These are phyloP conservation scores for Dryadomyces sulphureus DNA, from an alignment of 2,329 filamentous ascomycete species.

Conservation along the genomic window DNA sequence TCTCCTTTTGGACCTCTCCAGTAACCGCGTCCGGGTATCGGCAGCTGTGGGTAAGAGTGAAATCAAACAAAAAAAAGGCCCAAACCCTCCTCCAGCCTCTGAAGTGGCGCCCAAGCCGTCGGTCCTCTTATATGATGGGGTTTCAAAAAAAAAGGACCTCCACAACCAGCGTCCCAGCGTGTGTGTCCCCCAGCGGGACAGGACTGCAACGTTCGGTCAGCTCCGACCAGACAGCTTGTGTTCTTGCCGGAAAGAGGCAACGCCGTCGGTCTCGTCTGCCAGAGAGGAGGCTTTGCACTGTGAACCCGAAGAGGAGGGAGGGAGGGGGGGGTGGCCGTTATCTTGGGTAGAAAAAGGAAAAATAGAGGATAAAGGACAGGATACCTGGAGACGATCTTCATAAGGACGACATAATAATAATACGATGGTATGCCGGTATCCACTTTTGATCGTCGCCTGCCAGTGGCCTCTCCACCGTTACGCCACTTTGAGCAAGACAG, in stretches of 20 bases:
- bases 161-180: too few species aligned
- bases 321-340: too few species aligned
- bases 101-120: background rate
- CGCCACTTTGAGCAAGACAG: conserved; percentile 1
- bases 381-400: background rate
- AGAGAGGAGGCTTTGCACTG: too few species aligned
- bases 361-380: background rate
- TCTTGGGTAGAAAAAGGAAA: background rate
- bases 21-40: background rate
- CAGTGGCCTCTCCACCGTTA: conserved; percentile 1
- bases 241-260: background rate
- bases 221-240: background rate
- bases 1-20: background rate
- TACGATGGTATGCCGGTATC: background rate
- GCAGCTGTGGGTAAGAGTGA: background rate
- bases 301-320: too few species aligned
- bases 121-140: background rate
- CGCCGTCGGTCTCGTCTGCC: too few species aligned
- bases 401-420: background rate
- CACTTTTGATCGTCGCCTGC: background rate
- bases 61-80: background rate
- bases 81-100: too few species aligned
- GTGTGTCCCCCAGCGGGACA: too few species aligned
- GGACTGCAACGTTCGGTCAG: background rate
- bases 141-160: background rate